phyloP scores from a whole-genome alignment of 371 early-diverging fungal genomes.

The Smittium culicis region DNA sequence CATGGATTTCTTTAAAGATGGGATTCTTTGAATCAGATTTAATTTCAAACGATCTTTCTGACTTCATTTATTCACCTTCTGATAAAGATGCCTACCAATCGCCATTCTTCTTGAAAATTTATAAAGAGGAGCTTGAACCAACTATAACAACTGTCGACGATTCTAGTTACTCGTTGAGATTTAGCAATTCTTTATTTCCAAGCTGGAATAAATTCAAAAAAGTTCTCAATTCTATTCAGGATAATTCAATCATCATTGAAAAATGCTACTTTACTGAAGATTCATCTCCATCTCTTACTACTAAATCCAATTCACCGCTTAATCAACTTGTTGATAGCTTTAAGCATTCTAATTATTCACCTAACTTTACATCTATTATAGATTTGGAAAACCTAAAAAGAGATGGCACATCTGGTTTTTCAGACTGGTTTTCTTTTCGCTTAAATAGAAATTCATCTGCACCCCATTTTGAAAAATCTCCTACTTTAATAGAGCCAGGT shows the following conservation, averaged over 20 bases:
- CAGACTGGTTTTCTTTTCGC: neutral
- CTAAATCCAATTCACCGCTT: neutral
- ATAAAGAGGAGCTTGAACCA: conserved; percentile 10
- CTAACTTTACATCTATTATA: neutral
- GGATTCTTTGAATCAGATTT: neutral
- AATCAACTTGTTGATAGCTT: conserved; percentile 1
- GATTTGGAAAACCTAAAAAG: neutral
- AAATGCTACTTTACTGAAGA: neutral
- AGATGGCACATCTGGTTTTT: neutral
- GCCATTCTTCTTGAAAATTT: conserved; percentile 8
- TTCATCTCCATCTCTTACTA: neutral
- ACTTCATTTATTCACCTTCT: neutral
- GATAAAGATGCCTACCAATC: conserved; percentile 5
- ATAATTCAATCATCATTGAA: conserved; percentile 6
- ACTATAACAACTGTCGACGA: neutral
- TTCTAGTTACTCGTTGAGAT: neutral
- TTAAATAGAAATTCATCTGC: neutral
- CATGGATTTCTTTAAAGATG: neutral
- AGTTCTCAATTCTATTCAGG: neutral
- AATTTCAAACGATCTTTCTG: neutral
- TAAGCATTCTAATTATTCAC: neutral
- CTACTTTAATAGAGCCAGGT: neutral
- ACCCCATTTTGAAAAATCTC: neutral
- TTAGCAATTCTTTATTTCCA: neutral
- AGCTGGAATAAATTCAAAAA: conserved; percentile 6